Evolutionary conservation across 1,284 basidiomycete species (phyloP).

Genomic region (Coriolopsis trogii): DNA sequence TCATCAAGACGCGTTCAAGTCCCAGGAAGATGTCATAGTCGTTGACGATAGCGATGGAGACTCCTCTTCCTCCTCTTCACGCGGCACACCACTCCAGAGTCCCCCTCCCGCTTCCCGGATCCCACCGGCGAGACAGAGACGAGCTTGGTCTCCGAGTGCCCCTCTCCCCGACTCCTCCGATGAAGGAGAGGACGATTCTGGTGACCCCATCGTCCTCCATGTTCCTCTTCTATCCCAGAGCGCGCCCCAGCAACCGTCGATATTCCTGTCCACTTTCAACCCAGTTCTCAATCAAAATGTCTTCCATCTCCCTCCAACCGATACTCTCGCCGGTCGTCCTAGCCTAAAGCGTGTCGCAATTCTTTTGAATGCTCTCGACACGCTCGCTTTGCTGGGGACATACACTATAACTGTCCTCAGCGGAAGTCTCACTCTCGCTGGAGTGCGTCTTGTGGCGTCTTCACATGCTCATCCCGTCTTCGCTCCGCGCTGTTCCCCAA

Average conservation of each 20-base stretch:
- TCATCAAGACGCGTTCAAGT: constrained; percentile 35
- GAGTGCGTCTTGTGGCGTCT: constrained; percentile 49
- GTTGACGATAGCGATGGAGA: constrained; percentile 40
- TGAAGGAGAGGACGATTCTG: constrained; percentile 42
- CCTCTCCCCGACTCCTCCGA: constrained; percentile 55
- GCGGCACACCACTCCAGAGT: constrained; percentile 22
- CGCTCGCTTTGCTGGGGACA: constrained; percentile 60
- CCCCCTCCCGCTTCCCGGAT: background rate
- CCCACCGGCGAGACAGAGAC: constrained; percentile 25
- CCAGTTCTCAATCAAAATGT: constrained; percentile 47
- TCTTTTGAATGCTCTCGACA: constrained; percentile 46
- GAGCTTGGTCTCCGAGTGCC: constrained; percentile 58
- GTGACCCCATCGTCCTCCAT: constrained; percentile 17
- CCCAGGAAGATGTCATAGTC: constrained; percentile 42
- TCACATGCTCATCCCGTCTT: constrained; percentile 50
- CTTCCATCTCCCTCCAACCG: constrained; percentile 38
- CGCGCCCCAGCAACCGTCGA: constrained; percentile 10
- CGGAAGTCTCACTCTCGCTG: constrained; percentile 56
- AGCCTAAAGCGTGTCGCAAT: constrained; percentile 38
- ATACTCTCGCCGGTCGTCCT: constrained; percentile 26
- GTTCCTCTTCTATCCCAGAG: background rate
- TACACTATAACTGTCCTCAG: constrained; percentile 57
- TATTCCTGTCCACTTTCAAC: constrained; percentile 46
- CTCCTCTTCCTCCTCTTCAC: constrained; percentile 27
- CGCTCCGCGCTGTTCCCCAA: constrained; percentile 67